Percentiles rank a stretch among this genome's conserved stretches.
These are phyloP conservation scores for Haplographium delicatum DNA, from an alignment of 495 filamentous ascomycete species.

Conservation along the genomic window DNA sequence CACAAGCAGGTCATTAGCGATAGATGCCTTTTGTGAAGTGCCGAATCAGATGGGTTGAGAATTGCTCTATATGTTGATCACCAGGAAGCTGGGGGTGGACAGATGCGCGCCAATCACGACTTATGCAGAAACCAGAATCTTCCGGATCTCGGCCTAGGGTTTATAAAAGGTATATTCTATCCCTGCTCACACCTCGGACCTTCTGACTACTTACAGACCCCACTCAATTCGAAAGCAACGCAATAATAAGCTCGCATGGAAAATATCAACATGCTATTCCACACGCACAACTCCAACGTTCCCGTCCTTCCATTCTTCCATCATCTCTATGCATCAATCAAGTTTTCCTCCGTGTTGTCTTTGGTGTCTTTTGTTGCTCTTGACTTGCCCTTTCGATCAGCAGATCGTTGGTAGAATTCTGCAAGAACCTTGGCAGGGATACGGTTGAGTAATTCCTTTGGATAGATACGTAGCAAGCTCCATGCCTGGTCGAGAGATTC, in stretches of 20 bases:
- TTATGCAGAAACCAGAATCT: too few species aligned
- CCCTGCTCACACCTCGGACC: constrained; percentile 2
- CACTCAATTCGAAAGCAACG: constrained; percentile 1
- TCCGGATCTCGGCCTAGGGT: too few species aligned
- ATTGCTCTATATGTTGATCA: too few species aligned
- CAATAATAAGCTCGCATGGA: background rate
- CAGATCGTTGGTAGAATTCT: constrained; percentile 80
- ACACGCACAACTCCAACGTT: background rate
- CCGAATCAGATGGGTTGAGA: too few species aligned
- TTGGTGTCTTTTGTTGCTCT: constrained; percentile 61
- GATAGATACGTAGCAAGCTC: constrained; percentile 92
- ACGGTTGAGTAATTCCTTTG: constrained; percentile 94
- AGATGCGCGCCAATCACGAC: background rate
- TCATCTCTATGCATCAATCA: constrained; percentile 65
- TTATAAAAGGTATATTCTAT: constrained; percentile 23
- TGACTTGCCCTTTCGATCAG: constrained; percentile 55
- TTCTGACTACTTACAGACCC: constrained; percentile 19
- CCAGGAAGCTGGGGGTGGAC: background rate
- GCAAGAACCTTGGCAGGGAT: constrained; percentile 91
- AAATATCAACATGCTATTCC: constrained; percentile 11
- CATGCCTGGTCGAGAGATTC: constrained; percentile 94
- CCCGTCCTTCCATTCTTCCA: constrained; percentile 3
- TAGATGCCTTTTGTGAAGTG: too few species aligned
- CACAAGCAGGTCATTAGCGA: too few species aligned
- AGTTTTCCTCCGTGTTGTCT: constrained; percentile 62